phyloP scores from a whole-genome alignment of 352 stramenopile genomes.

The Phytopythium montanum region DNA sequence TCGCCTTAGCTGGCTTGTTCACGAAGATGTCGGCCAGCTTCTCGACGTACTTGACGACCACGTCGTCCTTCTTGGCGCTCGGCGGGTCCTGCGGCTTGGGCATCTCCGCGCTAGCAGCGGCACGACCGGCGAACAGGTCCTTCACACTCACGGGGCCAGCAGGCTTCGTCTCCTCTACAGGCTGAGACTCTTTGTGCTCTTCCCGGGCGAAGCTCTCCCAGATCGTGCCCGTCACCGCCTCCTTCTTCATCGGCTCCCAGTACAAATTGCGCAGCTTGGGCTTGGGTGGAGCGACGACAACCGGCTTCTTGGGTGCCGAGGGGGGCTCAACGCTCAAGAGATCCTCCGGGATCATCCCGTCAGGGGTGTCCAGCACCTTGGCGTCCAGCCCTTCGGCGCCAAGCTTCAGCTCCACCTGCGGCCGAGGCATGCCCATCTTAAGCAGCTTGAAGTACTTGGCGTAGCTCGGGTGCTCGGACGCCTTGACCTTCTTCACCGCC shows the following conservation, averaged over 20 bases:
- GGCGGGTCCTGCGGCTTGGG: constrained; percentile 11
- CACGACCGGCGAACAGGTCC: constrained; percentile 33
- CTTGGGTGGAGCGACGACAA: constrained; percentile 50
- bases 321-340: constrained; percentile 17
- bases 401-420: constrained; percentile 70
- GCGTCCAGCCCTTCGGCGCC: constrained; percentile 54
- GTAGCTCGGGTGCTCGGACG: constrained; percentile 87
- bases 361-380: constrained; percentile 37
- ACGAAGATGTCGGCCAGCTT: constrained; percentile 75
- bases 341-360: constrained; percentile 62
- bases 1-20: constrained; percentile 68
- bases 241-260: constrained; percentile 71
- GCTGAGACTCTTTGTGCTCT: constrained; percentile 21
- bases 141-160: constrained; percentile 26
- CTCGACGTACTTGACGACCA: constrained; percentile 65
- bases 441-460: constrained; percentile 95
- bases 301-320: constrained; percentile 21
- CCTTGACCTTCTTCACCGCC: constrained; percentile 86
- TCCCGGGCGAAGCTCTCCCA: constrained; percentile 64
- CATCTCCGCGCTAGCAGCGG: neutral
- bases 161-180: constrained; percentile 8
- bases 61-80: constrained; percentile 30
- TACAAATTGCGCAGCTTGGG: constrained; percentile 83
- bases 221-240: constrained; percentile 60
- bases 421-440: constrained; percentile 85